Conservation (phyloP, 1,139 yeast species). For the Yueomyces sp. region DNA sequence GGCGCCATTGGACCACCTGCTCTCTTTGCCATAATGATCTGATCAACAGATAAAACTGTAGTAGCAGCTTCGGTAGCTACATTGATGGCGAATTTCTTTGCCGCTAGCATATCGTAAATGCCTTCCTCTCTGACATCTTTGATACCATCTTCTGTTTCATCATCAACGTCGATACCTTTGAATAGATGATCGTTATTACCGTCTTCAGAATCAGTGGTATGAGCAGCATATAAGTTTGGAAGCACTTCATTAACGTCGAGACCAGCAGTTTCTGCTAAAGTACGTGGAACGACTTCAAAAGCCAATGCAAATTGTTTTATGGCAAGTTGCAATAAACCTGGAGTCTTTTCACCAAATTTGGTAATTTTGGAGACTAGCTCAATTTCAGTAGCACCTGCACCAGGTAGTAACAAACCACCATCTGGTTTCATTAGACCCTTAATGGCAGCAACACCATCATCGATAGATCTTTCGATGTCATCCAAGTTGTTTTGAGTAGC, state of each 20-base stretch:
- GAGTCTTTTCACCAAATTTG: constrained; percentile 81
- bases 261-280: constrained; percentile 91
- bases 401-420: constrained; percentile 62
- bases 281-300: constrained; percentile 86
- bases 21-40: constrained; percentile 70
- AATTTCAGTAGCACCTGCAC: constrained; percentile 95
- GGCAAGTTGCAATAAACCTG: constrained; percentile 86
- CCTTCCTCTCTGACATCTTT: constrained; percentile 58
- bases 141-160: constrained; percentile 51
- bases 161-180: constrained; percentile 66
- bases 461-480: constrained; percentile 92
- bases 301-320: constrained; percentile 91
- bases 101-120: constrained; percentile 66
- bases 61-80: constrained; percentile 93
- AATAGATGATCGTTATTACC: constrained; percentile 27
- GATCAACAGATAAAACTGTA: constrained; percentile 67
- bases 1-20: constrained; percentile 93
- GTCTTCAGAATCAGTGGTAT: constrained; percentile 29
- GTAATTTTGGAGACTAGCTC: constrained; percentile 73
- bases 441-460: constrained; percentile 88
- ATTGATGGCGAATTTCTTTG: constrained; percentile 78
- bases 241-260: constrained; percentile 79
- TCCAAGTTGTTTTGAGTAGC: constrained; percentile 94
- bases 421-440: constrained; percentile 77
- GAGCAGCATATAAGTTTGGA: constrained; percentile 82